These are phyloP conservation scores for Aspergillus calidoustus DNA, from an alignment of 2,329 filamentous ascomycete species.

Conservation along the genomic window DNA sequence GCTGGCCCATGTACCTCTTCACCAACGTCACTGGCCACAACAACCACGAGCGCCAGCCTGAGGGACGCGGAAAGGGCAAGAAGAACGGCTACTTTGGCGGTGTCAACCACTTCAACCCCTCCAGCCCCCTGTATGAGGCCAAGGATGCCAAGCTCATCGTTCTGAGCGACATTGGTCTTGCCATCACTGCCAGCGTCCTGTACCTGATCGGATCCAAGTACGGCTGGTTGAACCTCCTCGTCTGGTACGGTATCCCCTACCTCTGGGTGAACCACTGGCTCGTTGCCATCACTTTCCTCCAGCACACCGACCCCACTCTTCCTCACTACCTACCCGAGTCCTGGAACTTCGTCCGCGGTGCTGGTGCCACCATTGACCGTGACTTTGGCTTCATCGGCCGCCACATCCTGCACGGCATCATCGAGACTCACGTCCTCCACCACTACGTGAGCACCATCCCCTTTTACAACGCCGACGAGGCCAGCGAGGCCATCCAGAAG, in stretches of 20 bases:
- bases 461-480: conserved; percentile 96
- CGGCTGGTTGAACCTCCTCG: conserved; percentile 82
- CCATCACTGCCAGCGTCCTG: conserved; percentile 65
- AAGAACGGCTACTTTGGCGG: conserved; percentile 76
- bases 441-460: conserved; percentile 96
- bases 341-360: conserved; percentile 93
- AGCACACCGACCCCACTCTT: conserved; percentile 93
- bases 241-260: conserved; percentile 96
- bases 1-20: conserved; percentile 91
- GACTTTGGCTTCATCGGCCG: conserved; percentile 97
- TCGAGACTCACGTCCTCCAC: conserved; percentile 97
- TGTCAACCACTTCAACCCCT: conserved; percentile 94
- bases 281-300: conserved; percentile 97
- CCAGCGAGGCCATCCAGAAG: conserved; percentile 88
- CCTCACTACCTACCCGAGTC: conserved; percentile 86
- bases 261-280: conserved; percentile 99
- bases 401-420: conserved; percentile 88
- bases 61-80: conserved; percentile 94
- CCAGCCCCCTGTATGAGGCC: conserved; percentile 87
- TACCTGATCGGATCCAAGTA: conserved; percentile 74
- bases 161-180: conserved; percentile 82
- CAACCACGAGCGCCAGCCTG: conserved; percentile 85
- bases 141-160: conserved; percentile 87
- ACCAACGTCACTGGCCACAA: conserved; percentile 96
- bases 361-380: conserved; percentile 93